These are phyloP conservation scores for Calycina herbarum DNA, from an alignment of 2,329 filamentous ascomycete species.

Conservation along the genomic window DNA sequence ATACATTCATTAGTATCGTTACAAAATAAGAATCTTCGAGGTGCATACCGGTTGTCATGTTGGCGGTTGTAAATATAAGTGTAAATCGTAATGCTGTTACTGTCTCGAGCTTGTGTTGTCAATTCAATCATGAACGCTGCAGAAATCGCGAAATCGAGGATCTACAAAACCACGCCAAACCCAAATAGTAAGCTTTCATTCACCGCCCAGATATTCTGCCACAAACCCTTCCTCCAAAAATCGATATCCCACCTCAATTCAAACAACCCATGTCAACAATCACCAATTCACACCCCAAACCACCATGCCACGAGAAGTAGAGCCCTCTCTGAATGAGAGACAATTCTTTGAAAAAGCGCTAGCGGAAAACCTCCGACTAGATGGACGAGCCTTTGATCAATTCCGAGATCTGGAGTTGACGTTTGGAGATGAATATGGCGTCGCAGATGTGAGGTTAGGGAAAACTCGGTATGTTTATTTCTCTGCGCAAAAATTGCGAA, in stretches of 20 bases:
- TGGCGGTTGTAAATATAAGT: slow-evolving; percentile 14
- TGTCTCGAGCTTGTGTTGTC: neutral
- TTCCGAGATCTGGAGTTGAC: slow-evolving; percentile 75
- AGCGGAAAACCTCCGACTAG: slow-evolving; percentile 75
- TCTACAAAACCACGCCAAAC: neutral
- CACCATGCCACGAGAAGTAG: slow-evolving; percentile 85
- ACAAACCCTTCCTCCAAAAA: slow-evolving; percentile 18
- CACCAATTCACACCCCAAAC: neutral
- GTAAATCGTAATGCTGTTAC: slow-evolving; percentile 3
- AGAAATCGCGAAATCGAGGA: slow-evolving; percentile 1
- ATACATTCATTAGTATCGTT: slow-evolving; percentile 38
- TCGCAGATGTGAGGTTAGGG: slow-evolving; percentile 82
- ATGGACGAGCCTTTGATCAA: slow-evolving; percentile 78
- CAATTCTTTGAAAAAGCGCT: slow-evolving; percentile 84
- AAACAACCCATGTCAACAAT: slow-evolving; percentile 3
- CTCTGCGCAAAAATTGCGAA: neutral
- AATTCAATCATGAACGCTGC: neutral
- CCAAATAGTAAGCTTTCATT: slow-evolving; percentile 10
- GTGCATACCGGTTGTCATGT: slow-evolving; percentile 53
- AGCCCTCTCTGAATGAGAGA: slow-evolving; percentile 86
- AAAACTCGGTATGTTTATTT: slow-evolving; percentile 71
- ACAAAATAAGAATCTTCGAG: neutral
- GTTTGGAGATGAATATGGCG: slow-evolving; percentile 89
- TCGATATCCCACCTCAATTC: slow-evolving; percentile 6
- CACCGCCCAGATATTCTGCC: slow-evolving; percentile 18